Evolutionary conservation across 768 basidiomycete genomes (phyloP).

Genomic region (Neoboletus magnificus): DNA sequence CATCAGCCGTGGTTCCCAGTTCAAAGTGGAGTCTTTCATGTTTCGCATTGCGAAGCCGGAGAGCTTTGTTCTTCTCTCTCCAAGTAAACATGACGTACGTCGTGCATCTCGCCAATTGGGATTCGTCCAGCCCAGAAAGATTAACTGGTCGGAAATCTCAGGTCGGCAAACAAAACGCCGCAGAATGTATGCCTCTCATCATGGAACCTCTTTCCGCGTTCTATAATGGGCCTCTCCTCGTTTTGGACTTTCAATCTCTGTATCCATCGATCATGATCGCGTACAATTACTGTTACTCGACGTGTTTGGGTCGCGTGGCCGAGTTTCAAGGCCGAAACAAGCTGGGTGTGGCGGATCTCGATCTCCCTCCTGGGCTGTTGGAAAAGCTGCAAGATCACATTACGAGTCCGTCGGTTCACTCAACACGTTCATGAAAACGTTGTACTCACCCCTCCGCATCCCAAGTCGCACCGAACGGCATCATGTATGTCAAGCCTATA

Average conservation of each 20-base stretch:
- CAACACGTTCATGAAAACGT: background rate
- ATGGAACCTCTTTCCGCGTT: conserved; percentile 94
- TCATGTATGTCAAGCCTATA: conserved; percentile 85
- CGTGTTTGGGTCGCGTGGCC: conserved; percentile 85
- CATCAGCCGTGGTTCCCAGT: conserved; percentile 92
- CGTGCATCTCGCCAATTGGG: background rate
- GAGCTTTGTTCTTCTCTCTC: conserved; percentile 85
- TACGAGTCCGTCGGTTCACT: conserved; percentile 48
- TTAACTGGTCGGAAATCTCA: conserved; percentile 30
- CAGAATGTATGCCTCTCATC: conserved; percentile 92
- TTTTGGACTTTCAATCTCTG: conserved; percentile 93
- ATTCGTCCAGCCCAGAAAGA: background rate
- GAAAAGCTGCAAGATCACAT: conserved; percentile 72
- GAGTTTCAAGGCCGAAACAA: conserved; percentile 87
- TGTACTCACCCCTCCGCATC: background rate
- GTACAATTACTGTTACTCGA: conserved; percentile 97
- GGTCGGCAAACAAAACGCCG: conserved; percentile 96
- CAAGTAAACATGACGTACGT: conserved; percentile 78
- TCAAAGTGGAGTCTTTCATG: conserved; percentile 99
- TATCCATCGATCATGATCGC: conserved; percentile 99
- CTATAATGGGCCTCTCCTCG: conserved; percentile 88
- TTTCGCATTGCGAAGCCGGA: conserved; percentile 97
- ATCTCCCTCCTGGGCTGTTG: conserved; percentile 64
- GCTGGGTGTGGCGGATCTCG: conserved; percentile 77
- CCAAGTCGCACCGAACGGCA: conserved; percentile 91